These are phyloP conservation scores for Jaenimonas drosophilae DNA, from an alignment of 208 protist genomes.

Conservation along the genomic window DNA sequence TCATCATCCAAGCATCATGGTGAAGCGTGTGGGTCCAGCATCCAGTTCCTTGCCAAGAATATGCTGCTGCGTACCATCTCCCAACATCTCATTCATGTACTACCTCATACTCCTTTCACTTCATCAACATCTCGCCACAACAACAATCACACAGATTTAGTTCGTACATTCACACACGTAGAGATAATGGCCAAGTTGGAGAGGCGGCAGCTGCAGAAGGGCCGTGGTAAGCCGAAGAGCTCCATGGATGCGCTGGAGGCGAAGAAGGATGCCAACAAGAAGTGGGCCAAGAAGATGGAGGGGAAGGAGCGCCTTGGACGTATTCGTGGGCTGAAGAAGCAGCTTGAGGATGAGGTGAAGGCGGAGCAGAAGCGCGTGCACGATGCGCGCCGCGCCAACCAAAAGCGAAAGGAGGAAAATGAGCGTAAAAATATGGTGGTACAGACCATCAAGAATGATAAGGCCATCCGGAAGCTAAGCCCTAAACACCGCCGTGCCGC, in stretches of 20 bases:
- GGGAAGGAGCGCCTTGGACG: slow-evolving; percentile 49
- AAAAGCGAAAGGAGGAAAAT: slow-evolving; percentile 68
- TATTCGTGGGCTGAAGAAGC: slow-evolving; percentile 47
- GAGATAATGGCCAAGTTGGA: slow-evolving; percentile 48
- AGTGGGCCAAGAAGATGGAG: slow-evolving; percentile 77
- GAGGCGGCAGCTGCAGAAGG: slow-evolving; percentile 53
- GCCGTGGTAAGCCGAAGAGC: slow-evolving; percentile 36
- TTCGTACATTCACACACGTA: neutral
- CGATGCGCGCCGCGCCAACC: slow-evolving; percentile 78
- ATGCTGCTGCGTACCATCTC: too few species aligned
- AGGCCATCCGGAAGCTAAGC: slow-evolving; percentile 82
- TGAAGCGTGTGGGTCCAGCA: too few species aligned
- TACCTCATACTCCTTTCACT: neutral
- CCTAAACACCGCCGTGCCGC: slow-evolving; percentile 81
- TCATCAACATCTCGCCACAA: neutral
- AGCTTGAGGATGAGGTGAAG: slow-evolving; percentile 78
- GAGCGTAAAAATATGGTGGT: slow-evolving; percentile 90
- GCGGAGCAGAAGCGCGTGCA: slow-evolving; percentile 61
- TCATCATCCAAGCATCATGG: too few species aligned
- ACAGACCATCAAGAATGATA: slow-evolving; percentile 85
- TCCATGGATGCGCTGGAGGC: slow-evolving; percentile 20
- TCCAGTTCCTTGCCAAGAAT: too few species aligned
- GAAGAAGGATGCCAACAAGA: slow-evolving; percentile 46
- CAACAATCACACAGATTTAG: neutral
- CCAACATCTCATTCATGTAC: neutral